Base-by-base conservation (phyloP, 345 rosid species). In the Erucastrum elatum region DNA sequence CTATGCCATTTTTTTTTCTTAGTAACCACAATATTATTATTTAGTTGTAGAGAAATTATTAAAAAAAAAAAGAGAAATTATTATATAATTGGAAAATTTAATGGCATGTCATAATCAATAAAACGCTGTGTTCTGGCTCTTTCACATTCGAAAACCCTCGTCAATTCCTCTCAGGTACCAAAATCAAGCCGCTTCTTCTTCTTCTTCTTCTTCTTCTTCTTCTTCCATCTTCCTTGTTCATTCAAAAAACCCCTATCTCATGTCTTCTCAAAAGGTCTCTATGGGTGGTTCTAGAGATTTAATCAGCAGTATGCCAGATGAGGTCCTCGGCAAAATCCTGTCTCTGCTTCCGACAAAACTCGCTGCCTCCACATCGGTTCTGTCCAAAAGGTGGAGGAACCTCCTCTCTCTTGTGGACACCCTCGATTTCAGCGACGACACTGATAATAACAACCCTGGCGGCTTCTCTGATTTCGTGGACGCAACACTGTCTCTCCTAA, bases 381-480 rank as follows among this genome's bases (percentile, higher is more conserved):
- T 51, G 56, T 51, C 56, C 56, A 51, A 51, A 21, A 51, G 56
- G 56, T 51, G 56, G 56, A 51, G 8, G 21, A 51, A 51, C n/a
- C 21, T 51, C 0, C 56, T 51, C 21, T 51, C 56, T 51, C 56
- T 51, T 5, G 56, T 51, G n/a, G 56, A 51, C 56, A 51, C 29
- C 13, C 78, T 75, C 34, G 65, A 75, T 8, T 35, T 75, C 0
- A n/a, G 8, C 6, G 77, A 75, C 64, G 71, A n/a, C 35, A 53
- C 1, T 7, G 37, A 39, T 25, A 37, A 62, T 1, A 21, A 21
- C 21, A 21, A 21, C n/a, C 65, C 35, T 27, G 16, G 15, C 4
- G 59, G 33, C n/a, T 60, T 60, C 33, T 26, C 34, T 1, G 65
- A 12, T 26, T 61, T 27, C n/a, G 65, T 61, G 17, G 65, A 61